Percentiles rank a stretch among this genome's conserved stretches.
Conservation (phyloP, 345 rosid species). For the Hypericum perforatum region DNA sequence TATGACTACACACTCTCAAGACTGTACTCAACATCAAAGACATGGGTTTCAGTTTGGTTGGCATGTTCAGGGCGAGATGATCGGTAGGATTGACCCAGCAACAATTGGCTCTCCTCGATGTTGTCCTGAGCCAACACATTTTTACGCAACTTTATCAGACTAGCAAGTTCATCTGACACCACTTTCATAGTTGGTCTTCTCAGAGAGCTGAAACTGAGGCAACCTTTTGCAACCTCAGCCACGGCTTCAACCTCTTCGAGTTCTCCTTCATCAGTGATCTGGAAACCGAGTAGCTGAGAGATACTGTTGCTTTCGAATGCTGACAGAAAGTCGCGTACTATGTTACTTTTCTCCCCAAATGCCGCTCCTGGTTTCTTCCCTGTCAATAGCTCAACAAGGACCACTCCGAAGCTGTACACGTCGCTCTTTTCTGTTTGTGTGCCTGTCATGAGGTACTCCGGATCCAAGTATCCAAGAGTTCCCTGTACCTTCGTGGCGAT, state of each 20-base stretch:
- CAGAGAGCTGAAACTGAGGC: neutral
- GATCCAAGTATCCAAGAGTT: slow-evolving; percentile 28
- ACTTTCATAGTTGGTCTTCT: neutral
- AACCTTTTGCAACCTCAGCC: slow-evolving; percentile 6
- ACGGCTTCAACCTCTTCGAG: slow-evolving; percentile 17
- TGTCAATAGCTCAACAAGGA: slow-evolving; percentile 24
- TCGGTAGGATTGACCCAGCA: no score
- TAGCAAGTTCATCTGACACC: neutral
- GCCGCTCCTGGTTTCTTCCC: slow-evolving; percentile 20
- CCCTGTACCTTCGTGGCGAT: slow-evolving; percentile 16
- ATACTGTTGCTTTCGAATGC: neutral
- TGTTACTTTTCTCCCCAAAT: slow-evolving; percentile 2
- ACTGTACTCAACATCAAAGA: no score
- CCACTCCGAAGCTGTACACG: slow-evolving; percentile 28
- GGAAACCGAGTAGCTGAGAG: neutral
- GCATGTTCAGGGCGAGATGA: no score
- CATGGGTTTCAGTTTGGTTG: no score
- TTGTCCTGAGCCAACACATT: no score
- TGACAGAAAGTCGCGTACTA: slow-evolving; percentile 16
- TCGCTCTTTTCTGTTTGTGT: slow-evolving; percentile 21
- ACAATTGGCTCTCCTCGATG: no score
- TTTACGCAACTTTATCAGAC: no score
- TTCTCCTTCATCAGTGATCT: neutral
- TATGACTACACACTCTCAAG: no score
- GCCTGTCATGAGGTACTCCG: slow-evolving; percentile 23